phyloP scores from a whole-genome alignment of 1,139 yeast genomes.

The Yamadazyma friedrichii region DNA sequence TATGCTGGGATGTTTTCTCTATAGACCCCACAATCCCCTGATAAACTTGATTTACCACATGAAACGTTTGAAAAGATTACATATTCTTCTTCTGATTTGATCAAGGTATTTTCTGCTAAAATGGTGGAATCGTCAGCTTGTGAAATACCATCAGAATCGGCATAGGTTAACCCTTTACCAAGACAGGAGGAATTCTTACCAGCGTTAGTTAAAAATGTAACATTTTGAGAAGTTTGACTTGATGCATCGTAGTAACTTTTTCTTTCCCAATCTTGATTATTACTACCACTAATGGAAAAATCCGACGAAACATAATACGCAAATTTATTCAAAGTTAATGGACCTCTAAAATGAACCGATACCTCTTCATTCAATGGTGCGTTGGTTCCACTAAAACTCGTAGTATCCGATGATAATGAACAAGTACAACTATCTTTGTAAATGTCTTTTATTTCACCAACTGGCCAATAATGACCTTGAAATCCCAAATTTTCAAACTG shows the following conservation, averaged over 20 bases:
- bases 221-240: conserved; percentile 49
- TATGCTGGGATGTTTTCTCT: conserved; percentile 85
- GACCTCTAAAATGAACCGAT: conserved; percentile 94
- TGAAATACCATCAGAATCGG: conserved; percentile 68
- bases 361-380: conserved; percentile 88
- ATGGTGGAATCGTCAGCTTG: conserved; percentile 63
- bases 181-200: conserved; percentile 76
- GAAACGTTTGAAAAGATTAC: conserved; percentile 68
- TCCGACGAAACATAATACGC: conserved; percentile 51
- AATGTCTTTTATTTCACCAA: conserved; percentile 52
- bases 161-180: conserved; percentile 85
- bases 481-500: conserved; percentile 69
- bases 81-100: conserved; percentile 73
- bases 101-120: conserved; percentile 55
- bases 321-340: conserved; percentile 72
- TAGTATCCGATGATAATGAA: conserved; percentile 50
- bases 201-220: conserved; percentile 77
- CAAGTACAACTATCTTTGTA: conserved; percentile 59
- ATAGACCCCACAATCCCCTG: conserved; percentile 81
- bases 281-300: conserved; percentile 34
- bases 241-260: conserved; percentile 63
- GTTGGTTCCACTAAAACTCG: conserved; percentile 66
- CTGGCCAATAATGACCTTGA: conserved; percentile 74
- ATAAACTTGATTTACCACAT: conserved; percentile 52
- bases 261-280: conserved; percentile 64